Percentiles rank a stretch among this genome's conserved stretches.
These are phyloP conservation scores for Cairneyella variabilis DNA, from an alignment of 495 filamentous ascomycete genomes.

Conservation along the genomic window DNA sequence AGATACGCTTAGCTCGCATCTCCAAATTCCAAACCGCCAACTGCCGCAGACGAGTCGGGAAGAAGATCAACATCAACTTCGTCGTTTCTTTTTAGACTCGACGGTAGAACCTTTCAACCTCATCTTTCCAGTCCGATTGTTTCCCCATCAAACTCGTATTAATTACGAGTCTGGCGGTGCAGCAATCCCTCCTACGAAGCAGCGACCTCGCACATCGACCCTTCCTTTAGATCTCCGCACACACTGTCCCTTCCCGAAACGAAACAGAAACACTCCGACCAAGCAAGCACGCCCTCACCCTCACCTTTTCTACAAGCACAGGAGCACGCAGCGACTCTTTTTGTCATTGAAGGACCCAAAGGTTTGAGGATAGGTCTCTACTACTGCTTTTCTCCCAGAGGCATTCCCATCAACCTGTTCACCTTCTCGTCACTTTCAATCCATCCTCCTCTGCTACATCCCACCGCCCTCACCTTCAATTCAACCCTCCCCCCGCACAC, in stretches of 20 bases:
- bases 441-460: conserved; percentile 20
- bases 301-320: conserved; percentile 6
- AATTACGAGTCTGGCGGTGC: no score
- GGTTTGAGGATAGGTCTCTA: conserved; percentile 30
- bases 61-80: no score
- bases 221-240: conserved; percentile 2
- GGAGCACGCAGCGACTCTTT: conserved; percentile 10
- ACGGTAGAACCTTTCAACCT: no score
- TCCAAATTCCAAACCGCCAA: no score
- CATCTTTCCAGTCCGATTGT: no score
- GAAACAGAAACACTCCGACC: conserved; percentile 20
- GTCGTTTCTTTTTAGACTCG: no score
- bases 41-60: no score
- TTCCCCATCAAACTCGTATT: no score
- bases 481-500: conserved; percentile 26
- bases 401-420: conserved; percentile 25
- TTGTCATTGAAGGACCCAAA: conserved; percentile 25
- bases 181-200: no score
- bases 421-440: conserved; percentile 10
- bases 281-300: no score
- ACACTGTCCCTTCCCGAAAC: conserved; percentile 20
- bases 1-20: no score
- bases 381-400: conserved; percentile 27
- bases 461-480: conserved; percentile 23
- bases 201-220: no score